Percentiles rank a stretch among this genome's conserved stretches.
Evolutionary conservation across 164 flowering plant genomes (phyloP).

Genomic region (Chimonanthus praecox): DNA sequence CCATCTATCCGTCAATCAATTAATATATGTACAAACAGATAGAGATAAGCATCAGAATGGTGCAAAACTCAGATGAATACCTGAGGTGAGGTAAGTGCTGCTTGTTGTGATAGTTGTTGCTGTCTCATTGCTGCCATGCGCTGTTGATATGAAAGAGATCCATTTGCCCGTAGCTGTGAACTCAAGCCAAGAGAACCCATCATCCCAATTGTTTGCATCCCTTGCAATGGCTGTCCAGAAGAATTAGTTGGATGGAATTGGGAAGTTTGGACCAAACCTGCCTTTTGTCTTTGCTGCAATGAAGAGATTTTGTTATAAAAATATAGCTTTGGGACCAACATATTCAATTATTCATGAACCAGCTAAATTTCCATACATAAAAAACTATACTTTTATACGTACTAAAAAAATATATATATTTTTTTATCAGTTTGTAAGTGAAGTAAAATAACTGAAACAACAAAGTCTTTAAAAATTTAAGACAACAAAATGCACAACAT

Average conservation of each 20-base stretch:
- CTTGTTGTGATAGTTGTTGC: constrained; percentile 59
- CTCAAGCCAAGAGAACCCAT: constrained; percentile 49
- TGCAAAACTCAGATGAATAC: constrained; percentile 27
- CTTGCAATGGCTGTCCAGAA: constrained; percentile 64
- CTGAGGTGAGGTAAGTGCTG: constrained; percentile 58
- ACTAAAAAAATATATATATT: not conserved
- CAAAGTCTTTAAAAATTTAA: not conserved
- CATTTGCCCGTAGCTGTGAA: constrained; percentile 61
- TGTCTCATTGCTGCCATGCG: constrained; percentile 49
- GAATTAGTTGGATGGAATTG: constrained; percentile 63
- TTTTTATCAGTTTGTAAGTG: not conserved
- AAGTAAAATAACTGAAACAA: not conserved
- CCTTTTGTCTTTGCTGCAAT: constrained; percentile 74
- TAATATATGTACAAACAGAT: too few species aligned
- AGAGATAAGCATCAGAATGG: not conserved
- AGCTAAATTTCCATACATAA: too few species aligned
- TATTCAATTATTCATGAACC: not conserved
- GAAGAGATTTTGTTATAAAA: not conserved
- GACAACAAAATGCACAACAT: too few species aligned
- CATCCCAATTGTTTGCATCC: constrained; percentile 77
- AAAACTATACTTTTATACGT: too few species aligned
- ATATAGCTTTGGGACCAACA: not conserved
- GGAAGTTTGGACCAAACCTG: constrained; percentile 60
- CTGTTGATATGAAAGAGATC: constrained; percentile 55
- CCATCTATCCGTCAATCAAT: too few species aligned